Evolutionary conservation across 495 filamentous ascomycete genomes (phyloP).

Genomic region (Tuber microsphaerosporum): DNA sequence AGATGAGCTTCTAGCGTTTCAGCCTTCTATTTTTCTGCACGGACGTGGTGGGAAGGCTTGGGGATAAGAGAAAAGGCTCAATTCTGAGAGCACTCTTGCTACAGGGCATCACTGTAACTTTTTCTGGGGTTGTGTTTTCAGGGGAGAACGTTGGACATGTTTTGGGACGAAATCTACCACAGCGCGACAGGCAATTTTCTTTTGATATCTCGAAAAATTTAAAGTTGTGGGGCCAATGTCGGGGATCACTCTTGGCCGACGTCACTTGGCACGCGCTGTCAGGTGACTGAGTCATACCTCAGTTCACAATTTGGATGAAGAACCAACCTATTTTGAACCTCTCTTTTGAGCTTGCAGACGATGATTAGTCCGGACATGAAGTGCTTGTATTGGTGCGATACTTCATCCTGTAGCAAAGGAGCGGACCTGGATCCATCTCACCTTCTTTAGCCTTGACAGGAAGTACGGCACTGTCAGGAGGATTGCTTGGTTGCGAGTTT

Average conservation of each 20-base stretch:
- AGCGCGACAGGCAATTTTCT: not conserved
- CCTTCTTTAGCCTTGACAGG: not conserved
- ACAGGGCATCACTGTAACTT: not conserved
- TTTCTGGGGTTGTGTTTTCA: not conserved
- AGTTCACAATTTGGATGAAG: not conserved
- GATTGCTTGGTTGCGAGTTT: not conserved
- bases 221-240: not conserved
- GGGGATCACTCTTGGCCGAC: conserved; percentile 1
- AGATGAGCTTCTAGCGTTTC: conserved; percentile 2
- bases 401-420: not conserved
- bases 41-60: not conserved
- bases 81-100: not conserved
- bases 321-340: not conserved
- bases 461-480: not conserved
- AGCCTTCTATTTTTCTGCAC: not conserved
- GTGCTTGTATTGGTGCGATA: not conserved
- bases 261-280: not conserved
- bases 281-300: conserved; percentile 1
- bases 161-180: not conserved
- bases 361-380: not conserved
- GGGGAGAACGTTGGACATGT: not conserved
- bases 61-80: not conserved
- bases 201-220: not conserved
- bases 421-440: not conserved
- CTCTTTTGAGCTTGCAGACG: not conserved